These are phyloP conservation scores for Mallotus nudiflorus DNA, from an alignment of 345 rosid genomes.

Conservation along the genomic window DNA sequence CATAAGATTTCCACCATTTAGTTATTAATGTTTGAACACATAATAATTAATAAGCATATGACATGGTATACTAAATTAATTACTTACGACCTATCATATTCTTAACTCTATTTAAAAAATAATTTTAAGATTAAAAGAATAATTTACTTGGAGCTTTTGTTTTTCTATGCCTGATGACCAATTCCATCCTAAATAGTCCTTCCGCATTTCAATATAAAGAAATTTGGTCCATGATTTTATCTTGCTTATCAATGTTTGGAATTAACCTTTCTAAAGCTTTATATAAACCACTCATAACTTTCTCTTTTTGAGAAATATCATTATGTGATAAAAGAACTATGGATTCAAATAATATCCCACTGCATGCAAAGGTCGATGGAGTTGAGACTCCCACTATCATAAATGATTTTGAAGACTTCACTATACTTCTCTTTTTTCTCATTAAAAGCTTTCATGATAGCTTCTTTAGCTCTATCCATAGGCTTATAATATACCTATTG, in stretches of 20 bases:
- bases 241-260: background rate
- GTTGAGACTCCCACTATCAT: slow-evolving; percentile 9
- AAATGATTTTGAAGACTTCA: slow-evolving; percentile 9
- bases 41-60: too few species aligned
- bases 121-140: background rate
- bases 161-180: background rate
- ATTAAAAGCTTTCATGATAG: background rate
- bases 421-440: background rate
- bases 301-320: background rate
- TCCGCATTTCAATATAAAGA: background rate
- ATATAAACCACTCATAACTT: background rate
- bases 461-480: slow-evolving; percentile 1
- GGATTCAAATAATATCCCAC: background rate
- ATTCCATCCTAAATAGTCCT: background rate
- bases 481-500: slow-evolving; percentile 25
- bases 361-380: slow-evolving; percentile 17
- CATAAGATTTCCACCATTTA: background rate
- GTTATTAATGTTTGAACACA: background rate
- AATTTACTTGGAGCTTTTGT: background rate
- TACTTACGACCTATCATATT: too few species aligned
- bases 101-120: too few species aligned
- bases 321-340: background rate
- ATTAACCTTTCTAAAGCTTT: background rate
- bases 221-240: background rate
- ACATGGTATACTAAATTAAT: too few species aligned